Evolutionary conservation across 2,329 filamentous ascomycete species (phyloP).

Genomic region (Endothia cerciana): DNA sequence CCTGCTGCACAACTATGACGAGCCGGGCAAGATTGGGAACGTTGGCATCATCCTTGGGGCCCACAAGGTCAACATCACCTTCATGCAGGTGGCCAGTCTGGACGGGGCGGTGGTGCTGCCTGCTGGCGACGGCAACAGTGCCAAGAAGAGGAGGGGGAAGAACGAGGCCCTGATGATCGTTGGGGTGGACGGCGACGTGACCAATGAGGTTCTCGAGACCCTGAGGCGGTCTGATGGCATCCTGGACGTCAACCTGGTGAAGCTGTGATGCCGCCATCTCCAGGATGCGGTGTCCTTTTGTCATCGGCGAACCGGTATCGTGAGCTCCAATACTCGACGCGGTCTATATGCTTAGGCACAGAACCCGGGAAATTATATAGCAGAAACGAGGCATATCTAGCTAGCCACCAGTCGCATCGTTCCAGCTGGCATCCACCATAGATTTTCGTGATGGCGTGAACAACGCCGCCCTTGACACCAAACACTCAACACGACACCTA

Average conservation of each 20-base stretch:
- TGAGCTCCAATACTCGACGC: no score
- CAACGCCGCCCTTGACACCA: no score
- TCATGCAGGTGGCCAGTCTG: constrained; percentile 73
- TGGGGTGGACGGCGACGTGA: constrained; percentile 70
- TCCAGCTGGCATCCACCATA: no score
- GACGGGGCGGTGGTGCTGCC: constrained; percentile 39
- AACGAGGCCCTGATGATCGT: constrained; percentile 83
- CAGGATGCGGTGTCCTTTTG: no score
- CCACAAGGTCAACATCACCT: constrained; percentile 76
- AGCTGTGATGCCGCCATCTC: constrained; percentile 37
- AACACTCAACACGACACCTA: no score
- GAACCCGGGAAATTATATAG: not conserved
- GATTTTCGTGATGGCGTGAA: no score
- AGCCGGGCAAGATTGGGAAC: constrained; percentile 80
- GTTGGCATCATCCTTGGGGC: constrained; percentile 73
- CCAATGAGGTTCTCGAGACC: constrained; percentile 56
- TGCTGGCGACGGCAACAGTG: constrained; percentile 32
- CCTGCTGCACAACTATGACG: constrained; percentile 82
- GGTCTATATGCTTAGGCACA: not conserved
- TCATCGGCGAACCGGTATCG: no score
- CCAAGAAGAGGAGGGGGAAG: constrained; percentile 38
- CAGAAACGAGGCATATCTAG: no score
- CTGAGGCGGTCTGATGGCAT: constrained; percentile 56
- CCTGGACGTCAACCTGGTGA: constrained; percentile 58
- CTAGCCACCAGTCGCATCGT: no score